These are phyloP conservation scores for Fraxinus greggii DNA, from an alignment of 305 asterid genomes.

Conservation along the genomic window DNA sequence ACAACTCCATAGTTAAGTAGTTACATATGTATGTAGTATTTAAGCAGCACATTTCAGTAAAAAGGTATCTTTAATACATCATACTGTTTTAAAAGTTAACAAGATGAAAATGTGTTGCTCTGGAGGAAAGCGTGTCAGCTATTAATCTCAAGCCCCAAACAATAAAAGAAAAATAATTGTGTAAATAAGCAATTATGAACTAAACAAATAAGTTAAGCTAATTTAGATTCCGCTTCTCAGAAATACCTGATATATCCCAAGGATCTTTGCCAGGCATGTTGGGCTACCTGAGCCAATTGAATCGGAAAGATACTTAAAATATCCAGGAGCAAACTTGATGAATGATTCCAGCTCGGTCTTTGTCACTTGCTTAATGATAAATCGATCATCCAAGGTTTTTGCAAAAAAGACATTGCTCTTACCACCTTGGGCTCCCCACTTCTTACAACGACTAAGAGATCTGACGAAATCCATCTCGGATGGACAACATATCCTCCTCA, in stretches of 20 bases:
- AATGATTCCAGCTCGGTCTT: constrained; percentile 98
- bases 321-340: constrained; percentile 85
- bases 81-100: neutral
- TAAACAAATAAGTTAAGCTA: neutral
- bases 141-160: neutral
- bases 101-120: neutral
- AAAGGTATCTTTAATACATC: neutral
- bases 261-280: constrained; percentile 88
- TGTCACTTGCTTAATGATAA: constrained; percentile 91
- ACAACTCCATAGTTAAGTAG: neutral
- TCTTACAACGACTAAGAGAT: constrained; percentile 92
- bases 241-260: constrained; percentile 94
- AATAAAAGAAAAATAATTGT: neutral
- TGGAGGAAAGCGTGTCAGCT: neutral
- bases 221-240: constrained; percentile 1
- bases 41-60: neutral
- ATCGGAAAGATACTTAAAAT: constrained; percentile 83
- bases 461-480: constrained; percentile 77
- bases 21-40: neutral
- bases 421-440: constrained; percentile 99
- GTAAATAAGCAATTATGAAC: neutral
- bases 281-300: constrained; percentile 72
- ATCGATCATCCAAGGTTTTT: constrained; percentile 88
- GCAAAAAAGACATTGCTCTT: constrained; percentile 96
- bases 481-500: constrained; percentile 84